Evolutionary conservation across 1,284 basidiomycete genomes (phyloP).

Genomic region (Moesziomyces parantarcticus): DNA sequence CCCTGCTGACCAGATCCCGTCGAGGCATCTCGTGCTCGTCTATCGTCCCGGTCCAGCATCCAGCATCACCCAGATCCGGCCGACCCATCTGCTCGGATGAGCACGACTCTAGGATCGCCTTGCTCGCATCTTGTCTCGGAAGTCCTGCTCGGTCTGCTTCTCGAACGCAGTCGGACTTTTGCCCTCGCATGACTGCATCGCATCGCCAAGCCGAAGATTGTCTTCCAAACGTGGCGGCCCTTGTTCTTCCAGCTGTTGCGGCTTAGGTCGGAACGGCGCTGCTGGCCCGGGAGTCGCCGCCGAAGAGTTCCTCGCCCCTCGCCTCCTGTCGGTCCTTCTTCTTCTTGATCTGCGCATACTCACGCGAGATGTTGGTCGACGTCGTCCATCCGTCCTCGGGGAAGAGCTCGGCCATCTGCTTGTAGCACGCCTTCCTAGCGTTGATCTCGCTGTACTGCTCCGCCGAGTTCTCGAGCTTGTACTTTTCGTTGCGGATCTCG

Average conservation of each 20-base stretch:
- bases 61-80: background rate
- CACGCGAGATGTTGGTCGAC: constrained; percentile 60
- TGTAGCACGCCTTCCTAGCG: constrained; percentile 63
- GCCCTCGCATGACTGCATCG: background rate
- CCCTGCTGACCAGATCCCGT: background rate
- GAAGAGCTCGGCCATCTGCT: constrained; percentile 58
- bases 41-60: background rate
- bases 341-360: constrained; percentile 57
- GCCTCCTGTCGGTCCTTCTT: constrained; percentile 55
- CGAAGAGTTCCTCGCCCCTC: constrained; percentile 42
- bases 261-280: constrained; percentile 28
- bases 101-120: too few relatives aligned
- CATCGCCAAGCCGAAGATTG: too few relatives aligned
- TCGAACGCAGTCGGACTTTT: background rate
- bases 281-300: constrained; percentile 39
- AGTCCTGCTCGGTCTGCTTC: background rate
- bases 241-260: background rate
- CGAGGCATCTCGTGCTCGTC: background rate
- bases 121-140: background rate
- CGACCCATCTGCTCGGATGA: too few relatives aligned
- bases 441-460: constrained; percentile 64
- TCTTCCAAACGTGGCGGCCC: constrained; percentile 28
- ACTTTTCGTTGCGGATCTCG: constrained; percentile 63
- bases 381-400: constrained; percentile 63
- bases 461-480: constrained; percentile 56